A percentile compares a stretch with the other conserved stretches of the same genome.
These are phyloP conservation scores for Alternaria arborescens DNA, from an alignment of 2,329 filamentous ascomycete genomes.

Conservation along the genomic window DNA sequence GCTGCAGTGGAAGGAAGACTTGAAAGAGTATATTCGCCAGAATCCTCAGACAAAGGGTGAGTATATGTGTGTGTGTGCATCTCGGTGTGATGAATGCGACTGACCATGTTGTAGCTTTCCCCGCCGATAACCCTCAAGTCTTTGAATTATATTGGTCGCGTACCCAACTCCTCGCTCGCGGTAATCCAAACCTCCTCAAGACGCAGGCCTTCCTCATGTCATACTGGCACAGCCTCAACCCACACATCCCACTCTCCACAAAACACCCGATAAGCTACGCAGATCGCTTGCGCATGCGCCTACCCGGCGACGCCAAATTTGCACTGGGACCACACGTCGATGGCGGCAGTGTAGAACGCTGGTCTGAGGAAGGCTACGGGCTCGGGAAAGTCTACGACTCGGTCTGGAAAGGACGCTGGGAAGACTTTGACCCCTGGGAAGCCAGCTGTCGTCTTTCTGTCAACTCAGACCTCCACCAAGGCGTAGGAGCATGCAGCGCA, in stretches of 20 bases:
- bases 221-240: slow-evolving; percentile 58
- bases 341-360: slow-evolving; percentile 61
- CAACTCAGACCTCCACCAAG: slow-evolving; percentile 78
- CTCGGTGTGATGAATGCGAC: neutral
- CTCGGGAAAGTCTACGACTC: slow-evolving; percentile 72
- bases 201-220: slow-evolving; percentile 59
- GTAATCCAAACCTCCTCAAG: slow-evolving; percentile 57
- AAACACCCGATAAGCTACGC: slow-evolving; percentile 59
- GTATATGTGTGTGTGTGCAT: neutral
- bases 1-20: slow-evolving; percentile 55
- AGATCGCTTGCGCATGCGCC: slow-evolving; percentile 62
- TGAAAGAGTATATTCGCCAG: slow-evolving; percentile 55
- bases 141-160: slow-evolving; percentile 62
- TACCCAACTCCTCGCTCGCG: slow-evolving; percentile 57
- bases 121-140: slow-evolving; percentile 59
- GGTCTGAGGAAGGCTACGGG: slow-evolving; percentile 69
- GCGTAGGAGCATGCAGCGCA: slow-evolving; percentile 81
- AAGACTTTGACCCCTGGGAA: slow-evolving; percentile 84
- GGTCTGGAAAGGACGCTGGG: slow-evolving; percentile 79
- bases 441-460: slow-evolving; percentile 72
- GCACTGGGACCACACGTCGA: slow-evolving; percentile 66
- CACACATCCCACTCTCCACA: slow-evolving; percentile 54
- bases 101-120: slow-evolving; percentile 52
- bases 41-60: slow-evolving; percentile 57
- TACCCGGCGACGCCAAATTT: slow-evolving; percentile 62